Evolutionary conservation across 2,329 filamentous ascomycete species (phyloP).

Genomic region (Arachnomyces sp.): DNA sequence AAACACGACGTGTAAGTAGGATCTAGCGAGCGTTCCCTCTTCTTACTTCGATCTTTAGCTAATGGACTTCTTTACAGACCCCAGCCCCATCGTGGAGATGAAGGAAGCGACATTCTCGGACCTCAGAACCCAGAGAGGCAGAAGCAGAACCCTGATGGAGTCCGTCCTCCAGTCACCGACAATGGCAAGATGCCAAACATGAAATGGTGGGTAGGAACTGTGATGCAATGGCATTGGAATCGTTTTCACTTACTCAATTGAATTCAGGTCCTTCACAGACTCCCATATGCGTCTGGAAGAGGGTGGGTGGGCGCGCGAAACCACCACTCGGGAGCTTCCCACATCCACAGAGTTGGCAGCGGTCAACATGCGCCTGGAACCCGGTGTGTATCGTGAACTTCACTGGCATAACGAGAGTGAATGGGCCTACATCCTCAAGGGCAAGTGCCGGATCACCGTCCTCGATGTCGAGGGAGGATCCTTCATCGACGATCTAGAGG

Average conservation of each 20-base stretch:
- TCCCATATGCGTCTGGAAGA: constrained; percentile 40
- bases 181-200: constrained; percentile 62
- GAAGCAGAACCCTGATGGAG: constrained; percentile 60
- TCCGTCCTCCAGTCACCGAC: constrained; percentile 65
- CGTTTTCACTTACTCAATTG: background rate
- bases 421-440: constrained; percentile 67
- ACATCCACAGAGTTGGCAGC: constrained; percentile 57
- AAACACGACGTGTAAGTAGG: constrained; percentile 1
- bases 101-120: constrained; percentile 45
- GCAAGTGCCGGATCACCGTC: constrained; percentile 61
- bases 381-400: constrained; percentile 65
- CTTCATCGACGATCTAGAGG: constrained; percentile 67
- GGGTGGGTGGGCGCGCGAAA: constrained; percentile 69
- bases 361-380: constrained; percentile 69
- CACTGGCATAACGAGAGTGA: constrained; percentile 78
- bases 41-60: background rate
- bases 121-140: constrained; percentile 62
- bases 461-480: constrained; percentile 67
- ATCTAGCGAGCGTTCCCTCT: background rate
- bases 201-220: constrained; percentile 50
- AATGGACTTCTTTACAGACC: background rate
- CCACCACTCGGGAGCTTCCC: constrained; percentile 33
- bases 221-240: background rate
- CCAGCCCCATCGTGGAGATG: background rate
- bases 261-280: constrained; percentile 25